Evolutionary conservation across 148 eudicot species (phyloP).

Genomic region (Nepenthes gracilis): DNA sequence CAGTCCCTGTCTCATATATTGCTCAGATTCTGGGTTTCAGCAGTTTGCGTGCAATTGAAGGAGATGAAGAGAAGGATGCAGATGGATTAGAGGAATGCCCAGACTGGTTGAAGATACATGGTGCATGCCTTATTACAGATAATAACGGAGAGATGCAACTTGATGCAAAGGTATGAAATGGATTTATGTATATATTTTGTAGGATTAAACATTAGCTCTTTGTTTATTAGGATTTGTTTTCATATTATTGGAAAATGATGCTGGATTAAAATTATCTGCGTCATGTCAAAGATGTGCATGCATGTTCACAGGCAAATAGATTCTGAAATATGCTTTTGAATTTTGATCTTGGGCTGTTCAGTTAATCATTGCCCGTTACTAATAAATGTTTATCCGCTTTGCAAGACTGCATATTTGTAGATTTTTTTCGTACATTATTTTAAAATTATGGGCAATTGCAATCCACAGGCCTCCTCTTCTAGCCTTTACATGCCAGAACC

Average conservation of each 20-base stretch:
- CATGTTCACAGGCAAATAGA: too few relatives aligned
- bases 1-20: slow-evolving; percentile 66
- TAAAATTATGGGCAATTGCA: not conserved
- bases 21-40: slow-evolving; percentile 74
- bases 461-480: slow-evolving; percentile 59
- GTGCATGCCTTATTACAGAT: slow-evolving; percentile 65
- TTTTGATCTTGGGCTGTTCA: too few relatives aligned
- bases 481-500: slow-evolving; percentile 89
- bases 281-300: too few relatives aligned
- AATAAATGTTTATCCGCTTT: too few relatives aligned
- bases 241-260: too few relatives aligned
- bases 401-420: too few relatives aligned
- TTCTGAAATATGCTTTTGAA: too few relatives aligned
- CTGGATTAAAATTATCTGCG: too few relatives aligned
- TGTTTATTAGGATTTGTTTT: too few relatives aligned
- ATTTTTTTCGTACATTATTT: not conserved
- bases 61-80: slow-evolving; percentile 39
- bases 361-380: too few relatives aligned
- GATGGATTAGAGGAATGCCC: slow-evolving; percentile 79
- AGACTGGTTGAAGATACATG: slow-evolving; percentile 95
- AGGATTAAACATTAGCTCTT: not conserved
- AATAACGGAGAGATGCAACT: slow-evolving; percentile 60
- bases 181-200: not conserved
- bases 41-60: slow-evolving; percentile 31
- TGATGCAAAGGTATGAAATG: slow-evolving; percentile 69